Evolutionary conservation across 2,329 filamentous ascomycete species (phyloP).

Genomic region (Sphaerulina vaccinii): DNA sequence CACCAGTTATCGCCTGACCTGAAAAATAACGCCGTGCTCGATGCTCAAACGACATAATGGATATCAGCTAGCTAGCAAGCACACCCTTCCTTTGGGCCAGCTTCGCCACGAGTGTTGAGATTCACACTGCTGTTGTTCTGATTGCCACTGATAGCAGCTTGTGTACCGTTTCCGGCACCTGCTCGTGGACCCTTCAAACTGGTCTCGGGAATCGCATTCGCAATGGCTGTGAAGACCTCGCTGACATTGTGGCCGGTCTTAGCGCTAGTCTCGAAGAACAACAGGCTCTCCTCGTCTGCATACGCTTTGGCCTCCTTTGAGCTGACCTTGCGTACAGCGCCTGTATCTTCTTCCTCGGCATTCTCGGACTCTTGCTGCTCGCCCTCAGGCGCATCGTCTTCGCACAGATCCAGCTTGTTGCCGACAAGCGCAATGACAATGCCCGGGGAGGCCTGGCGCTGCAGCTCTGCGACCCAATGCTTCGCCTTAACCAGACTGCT

Average conservation of each 20-base stretch:
- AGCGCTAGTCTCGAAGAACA: constrained; percentile 98
- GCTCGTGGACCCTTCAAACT: constrained; percentile 86
- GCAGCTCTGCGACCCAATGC: constrained; percentile 97
- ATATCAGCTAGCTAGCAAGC: constrained; percentile 63
- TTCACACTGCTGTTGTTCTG: constrained; percentile 71
- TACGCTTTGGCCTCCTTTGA: constrained; percentile 91
- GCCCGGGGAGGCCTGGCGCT: constrained; percentile 90
- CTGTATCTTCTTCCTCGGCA: constrained; percentile 45
- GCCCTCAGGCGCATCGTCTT: constrained; percentile 47
- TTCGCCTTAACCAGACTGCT: constrained; percentile 94
- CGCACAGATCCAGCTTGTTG: constrained; percentile 87
- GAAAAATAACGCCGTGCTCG: constrained; percentile 6
- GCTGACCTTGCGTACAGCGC: constrained; percentile 79
- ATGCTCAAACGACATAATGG: not conserved
- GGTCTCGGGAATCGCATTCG: constrained; percentile 95
- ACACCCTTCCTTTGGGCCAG: constrained; percentile 83
- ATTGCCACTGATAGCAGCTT: constrained; percentile 53
- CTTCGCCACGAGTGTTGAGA: constrained; percentile 67
- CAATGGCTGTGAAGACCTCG: constrained; percentile 96
- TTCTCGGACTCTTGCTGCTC: constrained; percentile 48
- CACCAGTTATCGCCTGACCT: not conserved
- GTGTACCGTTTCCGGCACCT: constrained; percentile 55
- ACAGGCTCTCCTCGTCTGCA: constrained; percentile 86
- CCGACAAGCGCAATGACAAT: constrained; percentile 97
- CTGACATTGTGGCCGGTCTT: constrained; percentile 94